Evolutionary conservation across 352 stramenopile species (phyloP), one percentile per base, ranked within the genome.

Genomic region (Globisporangium carolinianum): DNA sequence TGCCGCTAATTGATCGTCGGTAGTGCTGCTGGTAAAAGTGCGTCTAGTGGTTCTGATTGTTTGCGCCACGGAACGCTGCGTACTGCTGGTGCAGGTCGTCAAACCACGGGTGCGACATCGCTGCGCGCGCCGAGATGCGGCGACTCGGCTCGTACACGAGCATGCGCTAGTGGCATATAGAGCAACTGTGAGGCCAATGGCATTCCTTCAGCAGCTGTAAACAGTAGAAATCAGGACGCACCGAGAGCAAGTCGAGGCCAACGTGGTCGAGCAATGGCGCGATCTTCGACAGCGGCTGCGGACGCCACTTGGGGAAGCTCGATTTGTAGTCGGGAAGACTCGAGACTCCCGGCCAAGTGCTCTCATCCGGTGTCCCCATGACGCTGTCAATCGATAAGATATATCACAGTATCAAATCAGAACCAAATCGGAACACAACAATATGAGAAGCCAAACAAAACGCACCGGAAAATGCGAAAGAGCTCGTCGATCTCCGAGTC

Each of bases 401-500:
- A 24, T 24, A 55, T 10, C 14, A 54, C 3, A 43, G 18, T 18
- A 51, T 11, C 48, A 24, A 42, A 15, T 54, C 32, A 41, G 14
- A 24, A 15, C 11, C 46, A 1, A 36, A 18, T 38, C 18, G 6
- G 37, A 37, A 54, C 46, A 5, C 38, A 6, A 1, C 37, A 47
- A 6, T 8, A 51, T 51, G 11, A 51, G 18, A 10, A 46, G 45
- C 11, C n/a, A 6, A 11, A 6, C 35, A 47, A 37, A 15, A 65
- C 65, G 73, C 71, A 74, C 70, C 82, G 76, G 72, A 99, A 99
- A 58, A 99, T 99, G 49, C 98, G 97, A 72, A 98, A 99, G 35
- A 99, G 75, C 67, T 99, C 94, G 69, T 99, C 97, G 69, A 99
- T 99, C 75, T 99, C 97, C 32, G 93, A 98, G 68, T 99, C 95